These are phyloP conservation scores for Boletus sp. DNA, from an alignment of 768 basidiomycete genomes.

Conservation along the genomic window DNA sequence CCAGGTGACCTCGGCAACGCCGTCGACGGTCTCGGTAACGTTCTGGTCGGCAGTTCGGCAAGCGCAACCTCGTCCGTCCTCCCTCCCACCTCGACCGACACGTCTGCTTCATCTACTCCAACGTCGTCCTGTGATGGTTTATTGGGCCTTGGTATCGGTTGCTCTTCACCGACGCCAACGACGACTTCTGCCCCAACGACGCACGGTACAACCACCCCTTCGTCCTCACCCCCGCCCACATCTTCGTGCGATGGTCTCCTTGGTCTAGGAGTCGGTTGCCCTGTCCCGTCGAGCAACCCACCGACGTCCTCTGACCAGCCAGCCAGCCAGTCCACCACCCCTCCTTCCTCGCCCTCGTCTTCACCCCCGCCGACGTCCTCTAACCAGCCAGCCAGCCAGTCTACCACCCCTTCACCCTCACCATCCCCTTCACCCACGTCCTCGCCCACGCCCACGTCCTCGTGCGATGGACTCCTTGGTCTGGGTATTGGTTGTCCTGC, in stretches of 20 bases:
- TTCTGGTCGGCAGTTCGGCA: not conserved
- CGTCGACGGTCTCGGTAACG: not conserved
- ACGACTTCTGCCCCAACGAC: not conserved
- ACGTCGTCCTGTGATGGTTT: conserved; percentile 18
- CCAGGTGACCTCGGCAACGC: conserved; percentile 10
- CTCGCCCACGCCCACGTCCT: not conserved
- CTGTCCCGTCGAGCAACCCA: not conserved
- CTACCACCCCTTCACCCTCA: not conserved
- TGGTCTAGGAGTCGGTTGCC: not conserved
- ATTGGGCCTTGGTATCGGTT: conserved; percentile 19
- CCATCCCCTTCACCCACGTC: not conserved
- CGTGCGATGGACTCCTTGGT: not conserved
- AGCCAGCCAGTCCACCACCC: not conserved
- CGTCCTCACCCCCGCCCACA: not conserved
- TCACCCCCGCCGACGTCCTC: not conserved
- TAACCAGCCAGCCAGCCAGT: not conserved
- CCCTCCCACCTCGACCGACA: conserved; percentile 5
- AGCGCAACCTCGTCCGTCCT: conserved; percentile 13
- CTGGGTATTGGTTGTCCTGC: not conserved
- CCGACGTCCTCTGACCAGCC: not conserved
- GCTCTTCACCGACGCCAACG: conserved; percentile 1
- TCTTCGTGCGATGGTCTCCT: conserved; percentile 3
- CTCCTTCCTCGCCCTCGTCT: not conserved
- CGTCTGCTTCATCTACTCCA: not conserved
- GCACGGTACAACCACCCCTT: not conserved